Evolutionary conservation across 345 rosid species (phyloP).

Genomic region (Camelina laxa): DNA sequence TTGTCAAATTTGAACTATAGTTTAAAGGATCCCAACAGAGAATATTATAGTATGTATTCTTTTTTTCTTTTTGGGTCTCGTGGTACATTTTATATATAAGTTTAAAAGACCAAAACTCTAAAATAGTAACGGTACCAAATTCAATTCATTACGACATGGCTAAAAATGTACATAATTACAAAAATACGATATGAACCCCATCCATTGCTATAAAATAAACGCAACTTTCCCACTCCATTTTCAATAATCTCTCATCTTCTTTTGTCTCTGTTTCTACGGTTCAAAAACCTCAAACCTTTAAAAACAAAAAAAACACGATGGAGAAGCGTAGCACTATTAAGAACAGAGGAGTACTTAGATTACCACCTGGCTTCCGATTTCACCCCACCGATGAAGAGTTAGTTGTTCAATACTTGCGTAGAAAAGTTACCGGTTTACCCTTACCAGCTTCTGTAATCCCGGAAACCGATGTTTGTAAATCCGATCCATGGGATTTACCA

Average conservation of each 20-base stretch:
- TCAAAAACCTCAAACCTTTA: not conserved
- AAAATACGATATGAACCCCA: not conserved
- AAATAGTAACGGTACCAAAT: constrained; percentile 3
- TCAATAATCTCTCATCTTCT: constrained; percentile 10
- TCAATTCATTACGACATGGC: constrained; percentile 13
- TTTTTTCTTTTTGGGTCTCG: not conserved
- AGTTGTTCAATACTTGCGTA: constrained; percentile 70
- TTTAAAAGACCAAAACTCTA: not conserved
- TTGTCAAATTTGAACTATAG: not conserved
- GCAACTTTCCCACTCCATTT: constrained; percentile 20
- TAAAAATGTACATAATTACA: not conserved
- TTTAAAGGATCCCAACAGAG: not conserved
- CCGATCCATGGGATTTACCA: constrained; percentile 97
- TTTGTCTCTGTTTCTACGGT: not conserved
- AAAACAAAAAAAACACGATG: constrained; percentile 37
- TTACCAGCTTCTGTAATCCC: constrained; percentile 88
- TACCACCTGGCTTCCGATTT: constrained; percentile 94
- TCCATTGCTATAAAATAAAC: constrained; percentile 37
- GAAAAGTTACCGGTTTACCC: constrained; percentile 67
- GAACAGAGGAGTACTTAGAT: constrained; percentile 60
- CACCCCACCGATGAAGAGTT: constrained; percentile 96
- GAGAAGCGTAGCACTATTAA: constrained; percentile 61
- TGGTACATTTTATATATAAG: not conserved
- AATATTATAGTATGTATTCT: not conserved
- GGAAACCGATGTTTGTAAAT: constrained; percentile 85